Conservation (phyloP, 2,329 filamentous ascomycete genomes). For the Paraphoma sp. region DNA sequence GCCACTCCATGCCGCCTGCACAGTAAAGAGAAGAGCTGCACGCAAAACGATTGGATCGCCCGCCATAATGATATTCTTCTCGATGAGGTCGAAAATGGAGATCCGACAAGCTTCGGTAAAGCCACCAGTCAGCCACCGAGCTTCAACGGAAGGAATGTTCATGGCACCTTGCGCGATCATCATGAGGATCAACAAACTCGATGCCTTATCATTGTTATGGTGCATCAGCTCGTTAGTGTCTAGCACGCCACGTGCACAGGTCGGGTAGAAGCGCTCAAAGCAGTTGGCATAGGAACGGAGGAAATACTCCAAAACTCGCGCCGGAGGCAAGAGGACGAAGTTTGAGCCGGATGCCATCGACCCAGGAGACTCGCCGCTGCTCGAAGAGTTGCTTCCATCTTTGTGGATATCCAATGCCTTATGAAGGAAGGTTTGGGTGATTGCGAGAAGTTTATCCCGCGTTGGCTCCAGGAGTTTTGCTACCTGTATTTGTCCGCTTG, state of each 20-base stretch:
- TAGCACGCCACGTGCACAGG: constrained; percentile 65
- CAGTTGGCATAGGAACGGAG: constrained; percentile 70
- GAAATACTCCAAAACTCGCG: constrained; percentile 71
- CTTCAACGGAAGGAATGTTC: constrained; percentile 69
- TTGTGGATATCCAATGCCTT: constrained; percentile 74
- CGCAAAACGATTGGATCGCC: constrained; percentile 70
- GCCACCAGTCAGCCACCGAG: constrained; percentile 69
- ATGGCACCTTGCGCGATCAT: constrained; percentile 77
- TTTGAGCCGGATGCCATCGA: constrained; percentile 60
- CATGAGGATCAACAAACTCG: constrained; percentile 70
- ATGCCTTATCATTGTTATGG: constrained; percentile 66
- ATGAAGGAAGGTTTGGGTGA: constrained; percentile 73
- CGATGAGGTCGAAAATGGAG: constrained; percentile 73
- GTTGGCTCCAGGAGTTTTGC: constrained; percentile 61
- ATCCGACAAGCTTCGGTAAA: constrained; percentile 75
- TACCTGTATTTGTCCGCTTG: constrained; percentile 55
- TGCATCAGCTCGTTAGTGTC: constrained; percentile 73
- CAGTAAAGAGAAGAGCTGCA: constrained; percentile 71
- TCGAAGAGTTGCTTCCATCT: constrained; percentile 53
- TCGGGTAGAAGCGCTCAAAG: constrained; percentile 70
- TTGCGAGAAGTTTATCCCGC: constrained; percentile 73
- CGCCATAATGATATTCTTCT: constrained; percentile 73
- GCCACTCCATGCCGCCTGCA: constrained; percentile 74
- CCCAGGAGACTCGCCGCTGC: constrained; percentile 53
- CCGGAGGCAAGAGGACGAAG: constrained; percentile 71